Conservation (phyloP, 2,329 filamentous ascomycete genomes). For the Rosellinia necatrix region DNA sequence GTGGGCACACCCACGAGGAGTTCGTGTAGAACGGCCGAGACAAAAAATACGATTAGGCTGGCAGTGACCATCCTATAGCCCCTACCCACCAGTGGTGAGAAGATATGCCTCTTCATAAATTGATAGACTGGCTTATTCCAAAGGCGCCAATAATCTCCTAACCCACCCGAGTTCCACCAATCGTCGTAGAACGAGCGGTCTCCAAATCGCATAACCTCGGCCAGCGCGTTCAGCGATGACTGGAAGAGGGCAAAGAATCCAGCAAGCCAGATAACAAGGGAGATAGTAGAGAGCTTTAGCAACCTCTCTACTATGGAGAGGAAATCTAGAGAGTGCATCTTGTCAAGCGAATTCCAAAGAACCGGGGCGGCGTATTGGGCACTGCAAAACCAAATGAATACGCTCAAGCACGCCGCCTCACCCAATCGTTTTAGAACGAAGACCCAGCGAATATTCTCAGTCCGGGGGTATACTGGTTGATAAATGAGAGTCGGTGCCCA, state of each 20-base stretch:
- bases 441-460: conserved; percentile 77
- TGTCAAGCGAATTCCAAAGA: conserved; percentile 85
- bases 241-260: conserved; percentile 98
- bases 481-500: conserved; percentile 96
- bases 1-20: conserved; percentile 91
- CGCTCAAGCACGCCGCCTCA: conserved; percentile 76
- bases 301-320: conserved; percentile 84
- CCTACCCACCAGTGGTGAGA: conserved; percentile 82
- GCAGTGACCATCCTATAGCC: conserved; percentile 75
- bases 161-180: conserved; percentile 93
- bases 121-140: conserved; percentile 99
- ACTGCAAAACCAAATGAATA: conserved; percentile 93
- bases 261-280: conserved; percentile 93
- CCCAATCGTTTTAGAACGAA: conserved; percentile 84
- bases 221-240: conserved; percentile 85
- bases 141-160: conserved; percentile 89
- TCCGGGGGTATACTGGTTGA: conserved; percentile 93
- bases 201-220: conserved; percentile 86
- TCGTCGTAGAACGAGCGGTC: conserved; percentile 95
- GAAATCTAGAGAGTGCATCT: conserved; percentile 80
- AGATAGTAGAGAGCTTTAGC: conserved; percentile 95
- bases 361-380: conserved; percentile 94
- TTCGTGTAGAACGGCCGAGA: conserved; percentile 90
- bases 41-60: conserved; percentile 81
- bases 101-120: conserved; percentile 95